phyloP scores from a whole-genome alignment of 768 basidiomycete genomes.

The Termitomyces sp. region DNA sequence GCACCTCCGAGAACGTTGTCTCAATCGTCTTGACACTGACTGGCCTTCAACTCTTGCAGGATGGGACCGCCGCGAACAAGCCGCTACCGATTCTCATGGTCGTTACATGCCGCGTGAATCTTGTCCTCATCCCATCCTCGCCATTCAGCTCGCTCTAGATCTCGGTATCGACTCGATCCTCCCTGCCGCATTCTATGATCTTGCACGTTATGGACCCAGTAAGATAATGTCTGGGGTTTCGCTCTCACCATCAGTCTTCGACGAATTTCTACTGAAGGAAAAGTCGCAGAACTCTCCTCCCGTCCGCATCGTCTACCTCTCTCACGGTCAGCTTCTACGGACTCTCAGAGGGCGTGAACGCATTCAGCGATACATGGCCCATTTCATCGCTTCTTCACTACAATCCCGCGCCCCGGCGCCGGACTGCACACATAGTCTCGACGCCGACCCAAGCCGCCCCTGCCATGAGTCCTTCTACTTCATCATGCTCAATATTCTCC shows the following conservation, averaged over 20 bases:
- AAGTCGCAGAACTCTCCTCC: conserved; percentile 24
- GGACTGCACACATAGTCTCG: conserved; percentile 38
- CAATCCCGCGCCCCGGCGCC: conserved; percentile 39
- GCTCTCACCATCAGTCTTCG: conserved; percentile 24
- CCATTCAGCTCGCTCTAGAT: conserved; percentile 65
- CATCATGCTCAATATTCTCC: conserved; percentile 66
- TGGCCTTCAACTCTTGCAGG: conserved; percentile 63
- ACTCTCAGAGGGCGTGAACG: conserved; percentile 61
- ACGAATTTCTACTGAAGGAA: conserved; percentile 13
- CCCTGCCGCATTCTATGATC: conserved; percentile 70
- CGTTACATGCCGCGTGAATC: conserved; percentile 54
- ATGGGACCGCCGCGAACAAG: conserved; percentile 65
- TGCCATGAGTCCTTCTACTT: conserved; percentile 73
- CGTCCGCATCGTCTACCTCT: conserved; percentile 17
- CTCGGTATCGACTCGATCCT: conserved; percentile 52
- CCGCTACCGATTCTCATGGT: conserved; percentile 41
- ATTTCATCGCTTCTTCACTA: conserved; percentile 54
- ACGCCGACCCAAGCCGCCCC: conserved; percentile 27
- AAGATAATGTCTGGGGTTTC: conserved; percentile 54
- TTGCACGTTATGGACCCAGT: conserved; percentile 67
- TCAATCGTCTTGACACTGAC: conserved; percentile 51
- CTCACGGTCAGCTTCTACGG: conserved; percentile 20
- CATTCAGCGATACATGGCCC: conserved; percentile 55
- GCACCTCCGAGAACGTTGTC: conserved; percentile 54
- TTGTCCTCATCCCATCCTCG: conserved; percentile 62